phyloP scores from a whole-genome alignment of 352 stramenopile species.

The Lagenidium sp. region DNA sequence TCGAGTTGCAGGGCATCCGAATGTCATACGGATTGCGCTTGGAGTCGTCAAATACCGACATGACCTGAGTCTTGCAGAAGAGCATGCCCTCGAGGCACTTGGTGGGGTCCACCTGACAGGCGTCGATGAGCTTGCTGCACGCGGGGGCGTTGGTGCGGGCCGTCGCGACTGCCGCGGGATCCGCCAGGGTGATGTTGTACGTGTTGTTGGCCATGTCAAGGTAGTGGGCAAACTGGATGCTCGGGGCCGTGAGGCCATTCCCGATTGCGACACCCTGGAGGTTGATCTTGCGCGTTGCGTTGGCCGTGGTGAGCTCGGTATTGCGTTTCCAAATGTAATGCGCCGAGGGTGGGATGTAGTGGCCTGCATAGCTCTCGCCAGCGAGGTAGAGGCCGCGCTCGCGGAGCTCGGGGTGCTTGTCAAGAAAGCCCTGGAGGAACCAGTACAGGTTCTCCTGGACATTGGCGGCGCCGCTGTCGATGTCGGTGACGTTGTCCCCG shows the following conservation, averaged over 20 bases:
- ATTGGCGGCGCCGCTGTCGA: constrained; percentile 25
- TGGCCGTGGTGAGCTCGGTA: constrained; percentile 16
- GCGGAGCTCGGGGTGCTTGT: constrained; percentile 26
- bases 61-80: constrained; percentile 47
- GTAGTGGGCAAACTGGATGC: constrained; percentile 50
- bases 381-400: constrained; percentile 29
- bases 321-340: constrained; percentile 28
- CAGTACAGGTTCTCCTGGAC: constrained; percentile 44
- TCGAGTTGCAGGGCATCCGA: no score
- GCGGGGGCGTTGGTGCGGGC: constrained; percentile 45
- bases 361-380: constrained; percentile 44
- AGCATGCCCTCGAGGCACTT: constrained; percentile 37
- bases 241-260: constrained; percentile 60
- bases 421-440: constrained; percentile 46
- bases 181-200: constrained; percentile 58
- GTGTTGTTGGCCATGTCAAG: constrained; percentile 60
- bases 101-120: constrained; percentile 35
- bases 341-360: constrained; percentile 30
- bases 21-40: constrained; percentile 74
- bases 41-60: constrained; percentile 34
- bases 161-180: constrained; percentile 21
- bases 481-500: constrained; percentile 14
- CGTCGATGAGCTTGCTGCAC: constrained; percentile 39
- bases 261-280: constrained; percentile 50
- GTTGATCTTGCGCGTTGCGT: constrained; percentile 20